phyloP scores from a whole-genome alignment of 805 yeast species.

The Huiozyma naganishii region DNA sequence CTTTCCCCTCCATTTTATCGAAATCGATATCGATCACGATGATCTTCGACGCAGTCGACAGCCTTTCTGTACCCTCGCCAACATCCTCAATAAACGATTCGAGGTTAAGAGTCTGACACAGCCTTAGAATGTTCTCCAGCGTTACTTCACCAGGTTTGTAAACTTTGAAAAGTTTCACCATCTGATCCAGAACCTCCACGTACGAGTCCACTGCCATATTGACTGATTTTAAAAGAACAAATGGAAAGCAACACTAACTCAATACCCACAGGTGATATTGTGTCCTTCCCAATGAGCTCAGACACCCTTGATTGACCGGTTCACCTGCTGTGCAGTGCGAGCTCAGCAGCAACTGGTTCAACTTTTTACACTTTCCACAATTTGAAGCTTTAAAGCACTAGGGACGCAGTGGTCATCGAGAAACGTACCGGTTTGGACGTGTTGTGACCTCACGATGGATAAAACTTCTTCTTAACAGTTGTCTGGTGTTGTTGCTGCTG shows the following conservation, averaged over 20 bases:
- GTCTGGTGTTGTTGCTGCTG: too few relatives aligned
- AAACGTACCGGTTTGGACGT: background rate
- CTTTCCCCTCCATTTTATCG: conserved; percentile 15
- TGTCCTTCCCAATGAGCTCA: too few relatives aligned
- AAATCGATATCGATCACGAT: conserved; percentile 30
- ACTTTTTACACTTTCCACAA: too few relatives aligned
- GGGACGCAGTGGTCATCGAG: background rate
- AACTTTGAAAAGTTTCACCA: conserved; percentile 23
- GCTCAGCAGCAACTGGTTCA: too few relatives aligned
- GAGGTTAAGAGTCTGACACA: conserved; percentile 26
- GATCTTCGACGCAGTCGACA: conserved; percentile 29
- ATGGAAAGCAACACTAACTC: background rate
- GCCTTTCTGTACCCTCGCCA: conserved; percentile 17
- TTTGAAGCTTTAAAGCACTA: too few relatives aligned
- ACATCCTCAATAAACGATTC: conserved; percentile 28
- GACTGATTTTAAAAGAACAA: background rate
- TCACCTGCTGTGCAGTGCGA: too few relatives aligned
- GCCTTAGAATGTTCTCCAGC: conserved; percentile 23
- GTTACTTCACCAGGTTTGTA: conserved; percentile 27
- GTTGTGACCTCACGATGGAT: too few relatives aligned
- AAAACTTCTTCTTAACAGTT: too few relatives aligned
- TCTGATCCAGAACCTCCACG: conserved; percentile 19
- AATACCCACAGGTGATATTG: too few relatives aligned
- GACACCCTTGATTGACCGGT: too few relatives aligned
- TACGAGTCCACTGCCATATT: conserved; percentile 19